Percentiles rank a stretch among this genome's conserved stretches.
These are phyloP conservation scores for Gnetum montanum DNA, from an alignment of 75 land plant species.

Conservation along the genomic window DNA sequence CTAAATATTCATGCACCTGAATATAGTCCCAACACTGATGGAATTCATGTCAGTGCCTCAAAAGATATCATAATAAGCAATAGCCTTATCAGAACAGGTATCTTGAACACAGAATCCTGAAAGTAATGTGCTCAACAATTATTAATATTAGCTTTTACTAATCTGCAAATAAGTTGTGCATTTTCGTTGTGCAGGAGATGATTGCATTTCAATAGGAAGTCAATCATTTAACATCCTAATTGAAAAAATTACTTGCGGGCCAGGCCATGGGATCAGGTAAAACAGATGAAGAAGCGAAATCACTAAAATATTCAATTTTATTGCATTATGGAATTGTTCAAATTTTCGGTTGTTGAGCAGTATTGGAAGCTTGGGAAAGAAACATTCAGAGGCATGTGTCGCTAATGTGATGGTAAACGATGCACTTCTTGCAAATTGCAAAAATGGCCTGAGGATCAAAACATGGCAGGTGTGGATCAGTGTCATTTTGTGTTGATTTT, in stretches of 20 bases:
- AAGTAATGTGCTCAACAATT: too few relatives aligned
- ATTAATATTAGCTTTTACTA: too few relatives aligned
- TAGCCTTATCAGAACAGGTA: constrained; percentile 42
- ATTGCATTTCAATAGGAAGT: constrained; percentile 40
- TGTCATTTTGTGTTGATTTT: too few relatives aligned
- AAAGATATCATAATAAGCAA: constrained; percentile 35
- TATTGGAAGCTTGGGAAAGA: constrained; percentile 79
- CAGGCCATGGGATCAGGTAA: constrained; percentile 50
- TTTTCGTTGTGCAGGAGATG: constrained; percentile 43
- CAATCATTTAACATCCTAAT: constrained; percentile 19
- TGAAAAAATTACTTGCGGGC: constrained; percentile 33
- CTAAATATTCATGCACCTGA: constrained; percentile 57
- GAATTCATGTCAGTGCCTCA: constrained; percentile 61
- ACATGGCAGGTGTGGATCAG: constrained; percentile 98
- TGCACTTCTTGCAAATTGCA: constrained; percentile 37
- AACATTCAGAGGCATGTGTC: constrained; percentile 32
- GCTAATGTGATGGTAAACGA: constrained; percentile 47
- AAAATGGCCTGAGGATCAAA: constrained; percentile 81
- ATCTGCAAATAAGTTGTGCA: too few relatives aligned
- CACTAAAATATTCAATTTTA: too few relatives aligned
- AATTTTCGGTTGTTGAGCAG: too few relatives aligned
- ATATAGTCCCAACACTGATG: constrained; percentile 86
- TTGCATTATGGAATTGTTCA: too few relatives aligned
- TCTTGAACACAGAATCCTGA: too few relatives aligned
- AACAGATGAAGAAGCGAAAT: not conserved